phyloP scores from a whole-genome alignment of 129 eudicot genomes.

The Pulicaria dysenterica region DNA sequence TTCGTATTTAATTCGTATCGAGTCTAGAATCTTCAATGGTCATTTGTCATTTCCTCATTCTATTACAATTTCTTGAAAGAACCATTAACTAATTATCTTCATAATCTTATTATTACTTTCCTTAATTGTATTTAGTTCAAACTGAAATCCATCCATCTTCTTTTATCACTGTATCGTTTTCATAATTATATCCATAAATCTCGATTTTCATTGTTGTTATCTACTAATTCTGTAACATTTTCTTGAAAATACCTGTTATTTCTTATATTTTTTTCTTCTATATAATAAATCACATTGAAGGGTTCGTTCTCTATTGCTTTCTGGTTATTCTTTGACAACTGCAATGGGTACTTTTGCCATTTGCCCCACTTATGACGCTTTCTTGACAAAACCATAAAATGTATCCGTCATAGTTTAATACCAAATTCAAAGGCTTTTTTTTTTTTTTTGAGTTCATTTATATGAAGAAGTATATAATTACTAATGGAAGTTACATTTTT shows the following conservation, averaged over 20 bases:
- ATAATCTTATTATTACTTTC: neutral
- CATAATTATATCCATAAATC: no score
- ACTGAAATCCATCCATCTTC: neutral
- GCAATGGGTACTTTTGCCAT: no score
- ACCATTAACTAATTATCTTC: neutral
- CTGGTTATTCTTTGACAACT: no score
- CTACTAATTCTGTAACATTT: neutral
- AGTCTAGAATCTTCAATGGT: constrained; percentile 5
- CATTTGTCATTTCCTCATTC: constrained; percentile 10
- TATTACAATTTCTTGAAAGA: neutral
- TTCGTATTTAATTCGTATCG: neutral
- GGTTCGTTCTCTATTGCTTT: no score
- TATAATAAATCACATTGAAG: no score
- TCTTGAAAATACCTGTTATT: neutral
- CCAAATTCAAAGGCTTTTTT: neutral
- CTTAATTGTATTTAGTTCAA: neutral
- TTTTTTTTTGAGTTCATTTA: constrained; percentile 7
- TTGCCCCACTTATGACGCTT: no score
- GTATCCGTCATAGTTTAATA: constrained; percentile 5
- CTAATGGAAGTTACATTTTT: neutral
- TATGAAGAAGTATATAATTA: constrained; percentile 10
- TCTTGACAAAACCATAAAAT: no score
- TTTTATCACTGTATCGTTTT: no score
- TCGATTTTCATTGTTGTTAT: constrained; percentile 14
- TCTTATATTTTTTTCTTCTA: no score